Conservation (phyloP, 2,329 filamentous ascomycete species). For the Sporothrix brasiliensis region DNA sequence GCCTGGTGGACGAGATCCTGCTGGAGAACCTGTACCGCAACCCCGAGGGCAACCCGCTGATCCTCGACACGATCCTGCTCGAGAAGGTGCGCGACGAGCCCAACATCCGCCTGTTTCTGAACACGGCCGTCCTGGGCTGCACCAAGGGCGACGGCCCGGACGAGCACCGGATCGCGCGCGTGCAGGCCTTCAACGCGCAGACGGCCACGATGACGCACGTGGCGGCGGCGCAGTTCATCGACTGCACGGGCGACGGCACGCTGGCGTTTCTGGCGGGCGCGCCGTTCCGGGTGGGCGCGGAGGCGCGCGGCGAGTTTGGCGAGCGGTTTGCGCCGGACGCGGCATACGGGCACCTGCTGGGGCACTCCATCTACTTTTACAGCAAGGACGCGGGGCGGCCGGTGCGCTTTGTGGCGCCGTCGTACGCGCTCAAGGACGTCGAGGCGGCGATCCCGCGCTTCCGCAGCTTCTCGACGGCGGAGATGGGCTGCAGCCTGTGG, state of each 20-base stretch:
- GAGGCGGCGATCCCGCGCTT: conserved; percentile 38
- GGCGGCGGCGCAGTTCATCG: conserved; percentile 40
- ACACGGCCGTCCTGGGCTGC: conserved; percentile 38
- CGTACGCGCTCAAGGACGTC: conserved; percentile 38
- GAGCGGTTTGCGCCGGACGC: conserved; percentile 38
- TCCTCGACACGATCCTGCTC: conserved; percentile 38
- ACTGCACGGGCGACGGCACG: conserved; percentile 39
- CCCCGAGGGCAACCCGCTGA: conserved; percentile 39
- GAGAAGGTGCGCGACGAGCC: conserved; percentile 39
- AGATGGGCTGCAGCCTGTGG: conserved; percentile 40
- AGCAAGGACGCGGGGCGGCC: conserved; percentile 38
- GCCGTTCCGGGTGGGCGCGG: conserved; percentile 38
- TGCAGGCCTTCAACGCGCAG: conserved; percentile 39
- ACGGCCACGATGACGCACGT: conserved; percentile 38
- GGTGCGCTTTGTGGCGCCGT: conserved; percentile 38
- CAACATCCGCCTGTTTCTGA: conserved; percentile 38
- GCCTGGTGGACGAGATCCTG: conserved; percentile 39
- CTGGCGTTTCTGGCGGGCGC: conserved; percentile 39
- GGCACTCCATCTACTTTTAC: conserved; percentile 41
- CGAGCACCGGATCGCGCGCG: conserved; percentile 34
- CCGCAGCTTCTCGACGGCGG: conserved; percentile 38
- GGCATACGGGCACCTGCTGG: conserved; percentile 39
- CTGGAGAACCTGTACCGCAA: conserved; percentile 39
- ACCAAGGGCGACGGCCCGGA: conserved; percentile 31
- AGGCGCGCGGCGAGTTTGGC: conserved; percentile 38